These are phyloP conservation scores for Chondrus crispus DNA, from an alignment of 23 red algal species.

Conservation along the genomic window DNA sequence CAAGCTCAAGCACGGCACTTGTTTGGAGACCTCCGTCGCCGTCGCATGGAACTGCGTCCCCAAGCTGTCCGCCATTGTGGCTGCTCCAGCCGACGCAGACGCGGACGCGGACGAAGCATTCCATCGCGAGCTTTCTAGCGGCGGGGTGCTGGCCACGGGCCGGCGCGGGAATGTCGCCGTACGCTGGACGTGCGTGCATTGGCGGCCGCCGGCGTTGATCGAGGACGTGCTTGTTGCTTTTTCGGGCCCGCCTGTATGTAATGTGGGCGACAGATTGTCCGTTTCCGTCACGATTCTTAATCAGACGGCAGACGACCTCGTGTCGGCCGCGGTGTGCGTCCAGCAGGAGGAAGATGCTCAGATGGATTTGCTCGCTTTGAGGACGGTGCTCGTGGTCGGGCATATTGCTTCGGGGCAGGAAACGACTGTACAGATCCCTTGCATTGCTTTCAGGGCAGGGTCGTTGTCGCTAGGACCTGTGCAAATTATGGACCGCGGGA, in stretches of 20 bases:
- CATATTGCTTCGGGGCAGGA: slow-evolving; percentile 5
- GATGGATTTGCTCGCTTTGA: slow-evolving; percentile 32
- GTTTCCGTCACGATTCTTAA: slow-evolving; percentile 38
- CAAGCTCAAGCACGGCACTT: background rate
- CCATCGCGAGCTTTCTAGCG: slow-evolving; percentile 26
- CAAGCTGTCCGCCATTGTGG: background rate
- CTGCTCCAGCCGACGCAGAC: background rate
- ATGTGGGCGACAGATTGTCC: background rate
- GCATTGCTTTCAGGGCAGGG: slow-evolving; percentile 26
- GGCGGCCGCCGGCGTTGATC: slow-evolving; percentile 20
- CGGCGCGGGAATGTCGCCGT: slow-evolving; percentile 47
- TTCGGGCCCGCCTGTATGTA: background rate
- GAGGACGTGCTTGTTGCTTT: slow-evolving; percentile 23
- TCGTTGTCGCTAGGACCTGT: slow-evolving; percentile 22
- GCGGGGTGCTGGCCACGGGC: slow-evolving; percentile 51
- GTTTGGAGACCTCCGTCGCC: slow-evolving; percentile 22
- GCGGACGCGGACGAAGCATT: background rate
- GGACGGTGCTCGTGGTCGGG: slow-evolving; percentile 39
- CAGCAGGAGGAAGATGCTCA: background rate
- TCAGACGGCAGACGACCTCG: slow-evolving; percentile 18
- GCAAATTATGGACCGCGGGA: background rate
- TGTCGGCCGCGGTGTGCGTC: slow-evolving; percentile 6
- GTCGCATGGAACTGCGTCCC: slow-evolving; percentile 57
- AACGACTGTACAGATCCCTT: slow-evolving; percentile 44
- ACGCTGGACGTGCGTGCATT: slow-evolving; percentile 20